These are phyloP conservation scores for Pisolithus thermaeus DNA, from an alignment of 1,284 basidiomycete genomes.

Conservation along the genomic window DNA sequence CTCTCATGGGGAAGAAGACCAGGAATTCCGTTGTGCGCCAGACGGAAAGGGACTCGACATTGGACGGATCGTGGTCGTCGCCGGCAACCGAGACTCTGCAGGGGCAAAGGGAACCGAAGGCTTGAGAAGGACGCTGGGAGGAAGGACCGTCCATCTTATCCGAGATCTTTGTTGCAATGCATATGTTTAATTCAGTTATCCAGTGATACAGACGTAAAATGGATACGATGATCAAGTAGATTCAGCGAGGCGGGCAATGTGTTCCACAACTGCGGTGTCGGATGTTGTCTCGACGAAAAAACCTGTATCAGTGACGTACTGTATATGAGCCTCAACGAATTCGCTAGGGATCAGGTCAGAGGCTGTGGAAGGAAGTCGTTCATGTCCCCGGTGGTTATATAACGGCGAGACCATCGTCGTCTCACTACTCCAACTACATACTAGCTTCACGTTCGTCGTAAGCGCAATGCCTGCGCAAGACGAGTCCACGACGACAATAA, in stretches of 20 bases:
- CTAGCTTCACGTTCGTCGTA: background rate
- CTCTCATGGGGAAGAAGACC: constrained; percentile 44
- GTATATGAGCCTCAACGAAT: too few relatives aligned
- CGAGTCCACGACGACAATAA: constrained; percentile 10
- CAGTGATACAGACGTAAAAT: too few relatives aligned
- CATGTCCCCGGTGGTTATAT: too few relatives aligned
- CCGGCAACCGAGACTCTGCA: constrained; percentile 72
- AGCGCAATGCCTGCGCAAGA: constrained; percentile 22
- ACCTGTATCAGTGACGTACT: too few relatives aligned
- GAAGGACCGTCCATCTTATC: constrained; percentile 33
- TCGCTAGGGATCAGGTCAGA: too few relatives aligned
- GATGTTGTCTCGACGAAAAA: too few relatives aligned
- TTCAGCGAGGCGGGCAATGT: too few relatives aligned
- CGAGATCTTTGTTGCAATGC: too few relatives aligned
- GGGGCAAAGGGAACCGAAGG: constrained; percentile 50
- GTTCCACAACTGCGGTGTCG: too few relatives aligned
- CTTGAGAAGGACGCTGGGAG: constrained; percentile 64
- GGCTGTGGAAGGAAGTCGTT: too few relatives aligned
- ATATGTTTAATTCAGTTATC: too few relatives aligned
- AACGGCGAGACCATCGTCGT: constrained; percentile 9
- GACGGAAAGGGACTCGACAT: constrained; percentile 38
- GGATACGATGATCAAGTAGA: too few relatives aligned
- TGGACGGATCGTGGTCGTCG: constrained; percentile 46
- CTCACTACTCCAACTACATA: constrained; percentile 56
- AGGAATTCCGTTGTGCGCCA: constrained; percentile 32